A percentile compares a stretch with the other conserved stretches of the same genome.
Evolutionary conservation across 2,329 filamentous ascomycete genomes (phyloP).

Genomic region (Fusarium incarnatum): DNA sequence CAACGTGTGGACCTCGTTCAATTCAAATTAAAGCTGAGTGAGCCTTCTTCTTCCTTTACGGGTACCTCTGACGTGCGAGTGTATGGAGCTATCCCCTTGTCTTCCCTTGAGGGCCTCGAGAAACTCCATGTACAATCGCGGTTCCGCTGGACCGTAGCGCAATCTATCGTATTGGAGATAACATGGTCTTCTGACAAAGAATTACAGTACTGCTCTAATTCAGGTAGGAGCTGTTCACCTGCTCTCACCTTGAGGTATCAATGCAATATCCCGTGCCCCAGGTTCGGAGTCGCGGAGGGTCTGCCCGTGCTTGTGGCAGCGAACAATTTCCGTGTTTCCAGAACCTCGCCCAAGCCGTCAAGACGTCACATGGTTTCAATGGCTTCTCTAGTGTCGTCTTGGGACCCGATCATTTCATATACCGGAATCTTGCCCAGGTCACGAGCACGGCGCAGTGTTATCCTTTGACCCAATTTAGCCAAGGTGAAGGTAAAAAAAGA

Average conservation of each 20-base stretch:
- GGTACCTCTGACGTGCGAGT: constrained; percentile 10
- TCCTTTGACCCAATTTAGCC: constrained; percentile 29
- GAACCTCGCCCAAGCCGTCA: constrained; percentile 15
- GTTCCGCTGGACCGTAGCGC: constrained; percentile 47
- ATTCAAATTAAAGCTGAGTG: background rate
- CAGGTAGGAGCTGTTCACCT: constrained; percentile 14
- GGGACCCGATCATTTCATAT: constrained; percentile 32
- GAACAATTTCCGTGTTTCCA: constrained; percentile 32
- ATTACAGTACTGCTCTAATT: background rate
- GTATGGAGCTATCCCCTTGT: constrained; percentile 23
- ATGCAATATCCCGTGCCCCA: constrained; percentile 29
- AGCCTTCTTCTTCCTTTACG: constrained; percentile 11
- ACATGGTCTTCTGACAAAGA: constrained; percentile 9
- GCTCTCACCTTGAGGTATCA: constrained; percentile 5
- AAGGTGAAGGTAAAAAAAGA: constrained; percentile 32
- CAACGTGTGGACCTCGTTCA: background rate
- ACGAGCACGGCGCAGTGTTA: constrained; percentile 26
- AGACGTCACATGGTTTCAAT: constrained; percentile 32
- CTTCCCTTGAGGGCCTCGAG: constrained; percentile 6
- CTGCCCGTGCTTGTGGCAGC: constrained; percentile 17
- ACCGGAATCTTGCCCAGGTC: constrained; percentile 22
- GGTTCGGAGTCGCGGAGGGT: constrained; percentile 34
- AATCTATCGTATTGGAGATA: constrained; percentile 12
- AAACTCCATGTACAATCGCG: constrained; percentile 30
- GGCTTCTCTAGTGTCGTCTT: constrained; percentile 27